Percentiles rank a stretch among this genome's conserved stretches.
These are phyloP conservation scores for Condylostoma magnum DNA, from an alignment of 169 alveolate species.

Conservation along the genomic window DNA sequence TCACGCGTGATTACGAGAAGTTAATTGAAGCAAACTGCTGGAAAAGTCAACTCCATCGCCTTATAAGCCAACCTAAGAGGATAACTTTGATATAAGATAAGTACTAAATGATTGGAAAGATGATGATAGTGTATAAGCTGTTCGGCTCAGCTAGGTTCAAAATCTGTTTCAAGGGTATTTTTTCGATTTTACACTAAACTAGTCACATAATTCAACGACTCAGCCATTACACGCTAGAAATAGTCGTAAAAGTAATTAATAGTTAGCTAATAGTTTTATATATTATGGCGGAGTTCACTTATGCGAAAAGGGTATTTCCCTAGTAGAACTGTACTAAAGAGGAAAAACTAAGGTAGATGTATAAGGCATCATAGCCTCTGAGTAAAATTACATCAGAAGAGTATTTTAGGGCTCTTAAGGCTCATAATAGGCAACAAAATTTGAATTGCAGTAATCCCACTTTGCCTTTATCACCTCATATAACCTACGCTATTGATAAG, in stretches of 20 bases:
- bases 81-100: conserved; percentile 32
- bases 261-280: too few relatives aligned
- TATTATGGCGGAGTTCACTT: too few relatives aligned
- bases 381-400: background rate
- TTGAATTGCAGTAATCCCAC: background rate
- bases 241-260: too few relatives aligned
- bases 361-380: too few relatives aligned
- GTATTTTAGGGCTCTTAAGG: conserved; percentile 19
- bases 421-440: background rate
- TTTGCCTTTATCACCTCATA: background rate
- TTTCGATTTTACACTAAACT: background rate
- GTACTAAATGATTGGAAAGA: conserved; percentile 24
- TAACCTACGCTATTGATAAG: conserved; percentile 14
- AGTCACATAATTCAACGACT: too few relatives aligned
- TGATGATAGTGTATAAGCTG: background rate
- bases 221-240: too few relatives aligned
- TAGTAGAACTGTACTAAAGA: too few relatives aligned
- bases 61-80: conserved; percentile 30
- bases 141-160: conserved; percentile 16
- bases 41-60: conserved; percentile 65
- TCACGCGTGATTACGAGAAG: conserved; percentile 78
- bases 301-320: too few relatives aligned
- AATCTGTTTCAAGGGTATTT: conserved; percentile 7
- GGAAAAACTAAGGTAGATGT: too few relatives aligned
- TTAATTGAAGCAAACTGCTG: conserved; percentile 60